Base-by-base conservation (phyloP, 2,329 filamentous ascomycete species). In the Sphaerostilbella broomeana region DNA sequence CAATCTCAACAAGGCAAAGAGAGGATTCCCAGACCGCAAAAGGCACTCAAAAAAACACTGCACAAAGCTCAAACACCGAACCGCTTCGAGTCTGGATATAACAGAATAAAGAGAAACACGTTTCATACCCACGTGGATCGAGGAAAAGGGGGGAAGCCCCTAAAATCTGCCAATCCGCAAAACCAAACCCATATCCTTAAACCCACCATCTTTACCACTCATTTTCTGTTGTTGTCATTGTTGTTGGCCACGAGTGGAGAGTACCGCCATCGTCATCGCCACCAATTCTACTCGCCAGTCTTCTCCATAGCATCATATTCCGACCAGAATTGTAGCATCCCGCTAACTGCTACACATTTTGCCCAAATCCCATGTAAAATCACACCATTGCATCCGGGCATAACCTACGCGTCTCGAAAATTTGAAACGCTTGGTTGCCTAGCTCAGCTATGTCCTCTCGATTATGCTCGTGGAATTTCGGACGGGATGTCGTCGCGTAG, bases 381-480 rank as follows among this genome's bases (percentile, higher is more conserved):
- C 44, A 43, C 48, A 47, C 44, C 47, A 52, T 47, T 20, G 18
- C 20, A 45, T 42, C 47, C 51, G 46, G 29, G 51, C 48, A 21
- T 21, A 35, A 18, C 17, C 29, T 16, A 21, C 49, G 49, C 46
- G 43, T 53, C 47, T 55, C 58, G 51, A 52, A 40, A 48, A 44
- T 55, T 41, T 47, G 48, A 47, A 51, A 46, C 45, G 51, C 44
- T 43, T 46, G 43, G 48, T 55, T 48, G 47, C 42, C 39, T 45
- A 51, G 53, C 49, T 44, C 46, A 53, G 40, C 41, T 48, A 49
- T 51, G 47, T 47, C 51, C 43, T 48, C 43, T 48, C 18, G 25
- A 42, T 53, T 44, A 51, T 38, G 45, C 47, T 53, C 51, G 46
- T 52, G 38, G 49, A 49, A 46, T 50, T 46, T 47, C 58, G 47